Base-by-base conservation (phyloP, 2,329 filamentous ascomycete species). In the Colletotrichum chrysophilum region DNA sequence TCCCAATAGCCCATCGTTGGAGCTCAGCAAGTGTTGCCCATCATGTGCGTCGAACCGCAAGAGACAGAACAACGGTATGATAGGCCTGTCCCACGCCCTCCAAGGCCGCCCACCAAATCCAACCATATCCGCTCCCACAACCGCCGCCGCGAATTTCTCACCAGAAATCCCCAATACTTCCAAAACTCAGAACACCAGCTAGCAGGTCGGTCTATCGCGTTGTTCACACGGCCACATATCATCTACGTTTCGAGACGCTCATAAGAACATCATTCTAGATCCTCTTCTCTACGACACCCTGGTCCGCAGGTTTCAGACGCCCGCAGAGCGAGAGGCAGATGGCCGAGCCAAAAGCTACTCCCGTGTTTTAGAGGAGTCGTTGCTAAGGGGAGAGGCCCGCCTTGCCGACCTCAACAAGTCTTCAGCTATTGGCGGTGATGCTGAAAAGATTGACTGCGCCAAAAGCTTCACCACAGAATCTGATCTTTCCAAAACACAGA, bases 221-320 rank as follows among this genome's bases (percentile, higher is more conserved):
- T 36, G 10, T 56, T 28, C 24, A 38, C 24, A 36, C 21, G 16
- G 21, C 16, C 55, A 58, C 13, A 16, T 58, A 48, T 58, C 21
- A 26, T 58, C 55, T 26, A 26, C 21, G 8, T 58, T 16, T 58
- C 26, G 24, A 58, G 26, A 34, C n/a, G 26, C 32, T 38, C 9
- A 28, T 24, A 38, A 38, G 65, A 18, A 66, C 34, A 58, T 6
- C 18, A 68, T 55, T 4, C 13, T 73, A 90, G 94, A 97, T 84
- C 95, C 95, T 1, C 86, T 96, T 10, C 90, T 97, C 36, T 98
- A 98, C 87, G 94, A 97, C 83, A 90, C 91, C 69, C 89, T 97
- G 28, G 91, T 98, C 76, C 92, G 95, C 68, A 92, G 91, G 67
- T 96, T 96, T 82, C 94, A 96, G 78, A 93, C 93, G 1, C 86